Conservation (phyloP, 2,329 filamentous ascomycete genomes). For the Pseudocercospora vitis region DNA sequence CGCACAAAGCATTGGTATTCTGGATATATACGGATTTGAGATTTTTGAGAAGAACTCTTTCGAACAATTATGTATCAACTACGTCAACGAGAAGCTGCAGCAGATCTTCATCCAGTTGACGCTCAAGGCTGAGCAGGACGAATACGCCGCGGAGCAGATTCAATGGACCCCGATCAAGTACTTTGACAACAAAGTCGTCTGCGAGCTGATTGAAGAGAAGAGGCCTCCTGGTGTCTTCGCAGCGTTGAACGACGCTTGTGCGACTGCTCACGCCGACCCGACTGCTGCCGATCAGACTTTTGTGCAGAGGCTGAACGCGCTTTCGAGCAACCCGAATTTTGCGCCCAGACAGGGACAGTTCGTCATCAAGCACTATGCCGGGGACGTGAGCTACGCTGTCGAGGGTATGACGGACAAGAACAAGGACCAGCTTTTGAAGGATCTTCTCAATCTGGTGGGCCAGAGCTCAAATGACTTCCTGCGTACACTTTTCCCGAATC, state of each 20-base stretch:
- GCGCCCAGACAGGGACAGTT: constrained; percentile 92
- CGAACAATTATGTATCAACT: constrained; percentile 99
- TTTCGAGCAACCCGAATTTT: constrained; percentile 84
- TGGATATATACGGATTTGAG: constrained; percentile 99
- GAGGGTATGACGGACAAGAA: constrained; percentile 99
- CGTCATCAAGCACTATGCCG: constrained; percentile 98
- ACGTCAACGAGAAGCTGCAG: constrained; percentile 98
- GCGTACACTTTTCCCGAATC: constrained; percentile 83
- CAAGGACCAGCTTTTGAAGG: constrained; percentile 95
- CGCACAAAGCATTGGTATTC: constrained; percentile 85
- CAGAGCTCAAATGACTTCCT: constrained; percentile 82
- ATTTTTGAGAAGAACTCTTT: constrained; percentile 99
- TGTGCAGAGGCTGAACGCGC: constrained; percentile 85
- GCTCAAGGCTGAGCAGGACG: constrained; percentile 93
- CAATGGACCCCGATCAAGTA: constrained; percentile 99
- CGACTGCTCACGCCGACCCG: constrained; percentile 95
- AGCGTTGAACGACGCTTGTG: constrained; percentile 94
- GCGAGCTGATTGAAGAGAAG: constrained; percentile 90
- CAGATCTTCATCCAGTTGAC: constrained; percentile 99
- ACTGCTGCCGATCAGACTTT: constrained; percentile 93
- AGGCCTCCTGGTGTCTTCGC: constrained; percentile 91
- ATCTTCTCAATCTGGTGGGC: constrained; percentile 81
- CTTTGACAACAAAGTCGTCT: constrained; percentile 99
- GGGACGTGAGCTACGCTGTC: constrained; percentile 91
- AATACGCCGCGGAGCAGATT: constrained; percentile 94